Base-by-base conservation (phyloP, 140 eudicot genomes). In the Bidens hawaiensis region DNA sequence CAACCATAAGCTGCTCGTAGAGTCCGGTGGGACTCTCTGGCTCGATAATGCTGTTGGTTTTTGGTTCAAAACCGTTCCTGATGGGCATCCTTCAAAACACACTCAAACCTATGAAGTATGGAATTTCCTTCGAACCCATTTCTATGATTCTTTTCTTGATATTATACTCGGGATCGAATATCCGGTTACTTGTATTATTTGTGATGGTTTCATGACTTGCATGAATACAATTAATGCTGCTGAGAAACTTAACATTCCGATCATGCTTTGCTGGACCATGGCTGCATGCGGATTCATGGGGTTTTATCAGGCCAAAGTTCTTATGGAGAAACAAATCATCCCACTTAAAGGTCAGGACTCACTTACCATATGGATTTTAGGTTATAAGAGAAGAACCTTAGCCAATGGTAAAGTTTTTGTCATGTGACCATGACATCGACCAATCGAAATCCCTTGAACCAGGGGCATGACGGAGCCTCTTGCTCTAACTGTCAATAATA, bases 201-300 rank as follows among this genome's bases (percentile, higher is more conserved):
- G 28, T 50, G 57, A 50, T 13, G 31, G 57, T 50, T 50, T 9
- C 57, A 50, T 50, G 57, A 19, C 57, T 22, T 50, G 9, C 57
- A 23, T 31, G 3, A 50, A 50, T 2, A 22, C 33, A 1, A 9
- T 50, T 19, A 0, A 3, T 3, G 57, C 57, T 22, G 57, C 31
- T 3, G 57, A 22, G 31, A 50, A 50, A 16, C 57, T 50, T 50
- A 50, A 50, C 15, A 23, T 50, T 23, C 30, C 28, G 6, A 6
- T 50, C 5, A 22, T 23, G 7, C 57, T 50, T 50, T 50, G 22
- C 43, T 36, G 43, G 43, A 36, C 13, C 13, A 36, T 36, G 13
- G 43, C 43, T 36, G 43, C 43, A 8, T 50, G 30, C 23, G 57
- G 57, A 50, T 50, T 50, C 31, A 50, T 50, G 57, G 57, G 22